These are phyloP conservation scores for Pythium rhizo-oryzae DNA, from an alignment of 352 stramenopile genomes.

Conservation along the genomic window DNA sequence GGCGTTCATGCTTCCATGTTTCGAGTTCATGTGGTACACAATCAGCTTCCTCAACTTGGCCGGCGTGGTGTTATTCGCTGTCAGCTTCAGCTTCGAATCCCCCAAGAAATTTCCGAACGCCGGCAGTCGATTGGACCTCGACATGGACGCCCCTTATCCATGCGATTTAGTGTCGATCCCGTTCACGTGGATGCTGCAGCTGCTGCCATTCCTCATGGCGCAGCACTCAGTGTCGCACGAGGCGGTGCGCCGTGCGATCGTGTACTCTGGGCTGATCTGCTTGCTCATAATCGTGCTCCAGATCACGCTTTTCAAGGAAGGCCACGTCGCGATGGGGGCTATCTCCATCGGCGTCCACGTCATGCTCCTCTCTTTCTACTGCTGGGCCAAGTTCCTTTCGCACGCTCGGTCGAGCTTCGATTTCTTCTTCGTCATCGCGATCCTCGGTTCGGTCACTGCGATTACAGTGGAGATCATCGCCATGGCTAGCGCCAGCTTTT, in stretches of 20 bases:
- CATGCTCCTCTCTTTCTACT: slow-evolving; percentile 66
- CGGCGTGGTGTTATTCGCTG: slow-evolving; percentile 53
- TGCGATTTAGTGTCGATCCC: slow-evolving; percentile 62
- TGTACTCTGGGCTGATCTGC: slow-evolving; percentile 64
- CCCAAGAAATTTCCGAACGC: background rate
- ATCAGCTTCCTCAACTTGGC: slow-evolving; percentile 57
- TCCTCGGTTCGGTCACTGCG: slow-evolving; percentile 46
- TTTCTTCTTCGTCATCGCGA: slow-evolving; percentile 75
- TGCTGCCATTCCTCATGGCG: slow-evolving; percentile 88
- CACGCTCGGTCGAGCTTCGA: slow-evolving; percentile 80
- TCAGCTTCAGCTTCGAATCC: slow-evolving; percentile 41
- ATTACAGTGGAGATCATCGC: slow-evolving; percentile 59
- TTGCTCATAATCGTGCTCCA: slow-evolving; percentile 59
- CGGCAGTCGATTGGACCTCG: slow-evolving; percentile 12
- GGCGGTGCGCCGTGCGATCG: slow-evolving; percentile 69
- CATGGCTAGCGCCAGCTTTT: slow-evolving; percentile 29
- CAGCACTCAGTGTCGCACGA: slow-evolving; percentile 80
- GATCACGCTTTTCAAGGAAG: slow-evolving; percentile 61
- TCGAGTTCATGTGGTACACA: slow-evolving; percentile 85
- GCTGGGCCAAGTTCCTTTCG: slow-evolving; percentile 82
- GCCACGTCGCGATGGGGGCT: slow-evolving; percentile 43
- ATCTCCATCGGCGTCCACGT: slow-evolving; percentile 61
- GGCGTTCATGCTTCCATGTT: slow-evolving; percentile 87
- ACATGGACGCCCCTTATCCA: slow-evolving; percentile 42
- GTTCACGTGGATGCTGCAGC: slow-evolving; percentile 73